These are phyloP conservation scores for Penicillium nordicum DNA, from an alignment of 2,329 filamentous ascomycete species.

Conservation along the genomic window DNA sequence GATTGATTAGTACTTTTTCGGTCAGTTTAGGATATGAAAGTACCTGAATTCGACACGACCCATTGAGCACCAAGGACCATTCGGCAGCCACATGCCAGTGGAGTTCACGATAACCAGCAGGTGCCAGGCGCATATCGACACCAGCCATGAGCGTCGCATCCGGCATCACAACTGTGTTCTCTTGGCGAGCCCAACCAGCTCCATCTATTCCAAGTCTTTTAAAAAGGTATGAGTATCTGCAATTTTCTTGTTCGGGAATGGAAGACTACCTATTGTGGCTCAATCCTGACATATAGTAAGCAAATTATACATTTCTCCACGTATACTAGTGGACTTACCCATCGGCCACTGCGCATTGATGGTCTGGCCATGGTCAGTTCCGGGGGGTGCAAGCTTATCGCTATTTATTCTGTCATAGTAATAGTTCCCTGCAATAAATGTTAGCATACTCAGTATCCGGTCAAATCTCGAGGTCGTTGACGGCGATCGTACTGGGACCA, in stretches of 20 bases:
- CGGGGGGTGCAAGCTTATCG: constrained; percentile 54
- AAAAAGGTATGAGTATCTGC: background rate
- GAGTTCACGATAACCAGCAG: constrained; percentile 59
- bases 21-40: background rate
- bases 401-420: constrained; percentile 54
- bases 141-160: constrained; percentile 52
- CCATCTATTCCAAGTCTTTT: constrained; percentile 41
- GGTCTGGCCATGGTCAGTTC: constrained; percentile 46
- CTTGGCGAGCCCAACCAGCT: constrained; percentile 55
- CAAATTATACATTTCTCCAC: background rate
- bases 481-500: constrained; percentile 44
- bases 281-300: constrained; percentile 31
- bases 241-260: background rate
- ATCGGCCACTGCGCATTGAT: constrained; percentile 54
- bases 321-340: constrained; percentile 28
- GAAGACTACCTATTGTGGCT: constrained; percentile 43
- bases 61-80: constrained; percentile 41
- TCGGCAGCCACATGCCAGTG: constrained; percentile 51
- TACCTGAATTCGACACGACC: constrained; percentile 38
- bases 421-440: constrained; percentile 36
- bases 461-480: background rate
- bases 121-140: constrained; percentile 58
- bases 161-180: constrained; percentile 53
- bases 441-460: background rate
- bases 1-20: background rate